Conservation (phyloP, 1,284 basidiomycete genomes). For the Golubevia sp. region DNA sequence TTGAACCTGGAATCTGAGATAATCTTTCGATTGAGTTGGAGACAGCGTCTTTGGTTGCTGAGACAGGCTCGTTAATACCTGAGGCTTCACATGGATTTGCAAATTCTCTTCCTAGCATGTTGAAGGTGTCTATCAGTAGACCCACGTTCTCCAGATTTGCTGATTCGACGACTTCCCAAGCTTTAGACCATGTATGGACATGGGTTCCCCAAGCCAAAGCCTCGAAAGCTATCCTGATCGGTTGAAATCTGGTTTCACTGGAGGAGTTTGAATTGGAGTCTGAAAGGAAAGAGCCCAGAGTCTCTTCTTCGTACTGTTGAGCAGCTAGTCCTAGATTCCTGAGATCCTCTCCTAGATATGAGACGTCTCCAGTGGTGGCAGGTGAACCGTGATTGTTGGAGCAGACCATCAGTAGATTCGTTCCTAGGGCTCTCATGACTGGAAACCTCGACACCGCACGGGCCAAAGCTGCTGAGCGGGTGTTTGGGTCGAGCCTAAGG, state of each 20-base stretch:
- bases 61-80: constrained; percentile 6
- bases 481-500: background rate
- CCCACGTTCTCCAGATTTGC: constrained; percentile 58
- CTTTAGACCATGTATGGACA: constrained; percentile 53
- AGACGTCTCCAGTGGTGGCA: constrained; percentile 34
- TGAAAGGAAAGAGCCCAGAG: background rate
- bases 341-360: constrained; percentile 44
- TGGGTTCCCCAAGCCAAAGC: constrained; percentile 46
- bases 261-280: constrained; percentile 19
- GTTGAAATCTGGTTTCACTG: constrained; percentile 28
- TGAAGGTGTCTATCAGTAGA: constrained; percentile 63
- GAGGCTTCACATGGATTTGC: constrained; percentile 24
- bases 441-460: constrained; percentile 30
- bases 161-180: constrained; percentile 51
- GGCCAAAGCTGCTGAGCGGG: constrained; percentile 11
- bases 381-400: constrained; percentile 42
- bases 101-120: constrained; percentile 61
- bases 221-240: constrained; percentile 44
- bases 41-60: background rate
- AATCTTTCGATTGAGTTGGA: constrained; percentile 18
- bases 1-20: constrained; percentile 13
- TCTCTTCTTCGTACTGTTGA: constrained; percentile 18
- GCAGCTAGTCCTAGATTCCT: constrained; percentile 38
- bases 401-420: constrained; percentile 43
- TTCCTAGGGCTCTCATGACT: constrained; percentile 39